These are phyloP conservation scores for Pythium pyrilobum DNA, from an alignment of 352 stramenopile species.

Conservation along the genomic window DNA sequence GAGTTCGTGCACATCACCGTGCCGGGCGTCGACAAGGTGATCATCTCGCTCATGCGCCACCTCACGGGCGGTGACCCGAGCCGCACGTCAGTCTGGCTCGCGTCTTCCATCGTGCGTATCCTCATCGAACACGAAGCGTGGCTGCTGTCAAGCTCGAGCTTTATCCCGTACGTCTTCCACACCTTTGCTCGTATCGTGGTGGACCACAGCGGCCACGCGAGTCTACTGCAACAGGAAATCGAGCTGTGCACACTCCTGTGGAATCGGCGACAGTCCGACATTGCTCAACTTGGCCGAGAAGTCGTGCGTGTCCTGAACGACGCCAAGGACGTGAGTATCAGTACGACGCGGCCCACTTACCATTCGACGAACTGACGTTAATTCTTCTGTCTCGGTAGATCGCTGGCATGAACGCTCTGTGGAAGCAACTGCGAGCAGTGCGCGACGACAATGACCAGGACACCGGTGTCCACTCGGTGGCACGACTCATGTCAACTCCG, in stretches of 20 bases:
- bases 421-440: constrained; percentile 73
- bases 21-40: constrained; percentile 63
- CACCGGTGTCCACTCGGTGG: constrained; percentile 47
- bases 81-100: constrained; percentile 70
- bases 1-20: constrained; percentile 75
- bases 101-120: constrained; percentile 72
- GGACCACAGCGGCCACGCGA: constrained; percentile 58
- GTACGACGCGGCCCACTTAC: too few species aligned
- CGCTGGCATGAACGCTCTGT: constrained; percentile 71
- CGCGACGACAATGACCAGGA: constrained; percentile 58
- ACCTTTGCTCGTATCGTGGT: constrained; percentile 69
- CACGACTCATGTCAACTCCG: constrained; percentile 64
- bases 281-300: constrained; percentile 69
- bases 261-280: constrained; percentile 57
- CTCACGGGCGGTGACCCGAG: constrained; percentile 58
- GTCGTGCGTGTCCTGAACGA: constrained; percentile 77
- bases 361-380: too few species aligned
- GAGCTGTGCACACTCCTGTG: constrained; percentile 72
- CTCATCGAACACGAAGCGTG: constrained; percentile 75
- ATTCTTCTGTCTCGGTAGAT: constrained; percentile 38
- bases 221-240: constrained; percentile 71
- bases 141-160: constrained; percentile 59
- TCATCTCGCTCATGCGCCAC: constrained; percentile 73
- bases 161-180: constrained; percentile 82
- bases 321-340: constrained; percentile 62